Conservation (phyloP, 768 basidiomycete species). For the Amanita pseudoporphyria region DNA sequence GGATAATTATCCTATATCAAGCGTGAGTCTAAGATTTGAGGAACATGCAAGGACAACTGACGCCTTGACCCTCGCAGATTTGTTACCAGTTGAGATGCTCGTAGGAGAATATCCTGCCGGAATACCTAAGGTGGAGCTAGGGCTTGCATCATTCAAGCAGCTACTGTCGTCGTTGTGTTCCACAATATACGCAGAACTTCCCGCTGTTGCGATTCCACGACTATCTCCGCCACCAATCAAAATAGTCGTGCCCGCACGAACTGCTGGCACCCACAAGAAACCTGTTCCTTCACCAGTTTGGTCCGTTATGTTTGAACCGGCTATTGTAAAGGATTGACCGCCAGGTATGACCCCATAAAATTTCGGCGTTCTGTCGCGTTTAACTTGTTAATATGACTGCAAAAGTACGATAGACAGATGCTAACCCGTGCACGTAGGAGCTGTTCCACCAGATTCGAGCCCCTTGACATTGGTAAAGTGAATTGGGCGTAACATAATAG, state of each 20-base stretch:
- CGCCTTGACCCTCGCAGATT: not conserved
- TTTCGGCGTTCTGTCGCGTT: slow-evolving; percentile 33
- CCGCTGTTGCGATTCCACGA: not conserved
- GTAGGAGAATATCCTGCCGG: not conserved
- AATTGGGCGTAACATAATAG: slow-evolving; percentile 47
- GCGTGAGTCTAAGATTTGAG: not conserved
- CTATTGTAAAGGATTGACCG: slow-evolving; percentile 63
- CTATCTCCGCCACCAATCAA: not conserved
- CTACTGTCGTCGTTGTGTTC: not conserved
- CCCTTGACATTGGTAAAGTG: slow-evolving; percentile 57
- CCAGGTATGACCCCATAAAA: slow-evolving; percentile 74
- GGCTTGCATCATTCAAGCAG: not conserved
- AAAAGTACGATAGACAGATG: not conserved
- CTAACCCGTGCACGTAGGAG: slow-evolving; percentile 43
- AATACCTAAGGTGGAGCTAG: not conserved
- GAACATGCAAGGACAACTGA: not conserved
- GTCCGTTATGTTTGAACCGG: slow-evolving; percentile 36
- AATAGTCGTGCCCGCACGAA: not conserved
- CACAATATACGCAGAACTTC: not conserved
- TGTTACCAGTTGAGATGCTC: not conserved
- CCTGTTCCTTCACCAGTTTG: slow-evolving; percentile 27
- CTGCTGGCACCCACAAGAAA: not conserved
- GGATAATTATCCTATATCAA: not conserved
- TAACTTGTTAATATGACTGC: not conserved
- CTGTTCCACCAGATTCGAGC: slow-evolving; percentile 62